Percentiles rank a stretch among this genome's conserved stretches.
These are phyloP conservation scores for Ceratobasidium sp. DNA, from an alignment of 1,284 basidiomycete genomes.

Conservation along the genomic window DNA sequence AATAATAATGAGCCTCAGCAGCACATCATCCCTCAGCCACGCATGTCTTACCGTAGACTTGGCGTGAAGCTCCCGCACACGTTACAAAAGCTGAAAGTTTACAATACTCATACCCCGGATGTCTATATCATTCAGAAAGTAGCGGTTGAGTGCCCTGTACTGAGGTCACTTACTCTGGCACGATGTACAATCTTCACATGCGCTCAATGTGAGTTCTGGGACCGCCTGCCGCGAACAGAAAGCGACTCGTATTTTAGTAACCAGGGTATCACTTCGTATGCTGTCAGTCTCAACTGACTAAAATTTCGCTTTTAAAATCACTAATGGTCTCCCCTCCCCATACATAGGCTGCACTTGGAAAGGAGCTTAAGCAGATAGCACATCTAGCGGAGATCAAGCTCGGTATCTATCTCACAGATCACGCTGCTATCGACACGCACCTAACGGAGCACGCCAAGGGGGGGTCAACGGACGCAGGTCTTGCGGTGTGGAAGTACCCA, in stretches of 20 bases:
- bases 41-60: constrained; percentile 13
- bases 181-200: constrained; percentile 13
- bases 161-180: background rate
- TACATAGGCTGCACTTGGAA: constrained; percentile 15
- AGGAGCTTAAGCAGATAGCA: background rate
- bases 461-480: background rate
- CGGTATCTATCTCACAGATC: constrained; percentile 2
- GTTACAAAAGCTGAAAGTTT: background rate
- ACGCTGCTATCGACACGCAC: background rate
- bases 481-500: background rate
- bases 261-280: background rate
- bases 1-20: no score
- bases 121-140: constrained; percentile 5
- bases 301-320: background rate
- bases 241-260: constrained; percentile 20
- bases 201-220: background rate
- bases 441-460: background rate
- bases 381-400: background rate
- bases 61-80: background rate
- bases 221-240: background rate
- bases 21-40: no score
- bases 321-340: background rate
- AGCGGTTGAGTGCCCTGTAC: constrained; percentile 1
- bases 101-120: constrained; percentile 22
- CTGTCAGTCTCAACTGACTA: background rate